A percentile compares a stretch with the other conserved stretches of the same genome.
Evolutionary conservation across 2,329 filamentous ascomycete genomes (phyloP).

Genomic region (Ophiostoma sp.): DNA sequence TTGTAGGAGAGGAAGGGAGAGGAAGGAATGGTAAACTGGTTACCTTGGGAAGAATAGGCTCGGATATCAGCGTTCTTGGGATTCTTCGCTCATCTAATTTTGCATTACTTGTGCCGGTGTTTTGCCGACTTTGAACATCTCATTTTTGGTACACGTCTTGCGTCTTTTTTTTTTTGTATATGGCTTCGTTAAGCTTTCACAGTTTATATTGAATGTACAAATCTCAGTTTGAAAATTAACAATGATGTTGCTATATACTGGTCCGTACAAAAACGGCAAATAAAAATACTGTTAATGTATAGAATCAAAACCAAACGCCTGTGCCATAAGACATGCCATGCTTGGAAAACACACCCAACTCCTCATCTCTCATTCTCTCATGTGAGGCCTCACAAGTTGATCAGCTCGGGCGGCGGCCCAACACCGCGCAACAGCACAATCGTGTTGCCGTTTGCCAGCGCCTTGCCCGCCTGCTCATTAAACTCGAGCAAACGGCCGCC

Average conservation of each 20-base stretch:
- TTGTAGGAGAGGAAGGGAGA: slow-evolving; percentile 33
- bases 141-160: not conserved
- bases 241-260: not conserved
- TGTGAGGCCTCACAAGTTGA: slow-evolving; percentile 49
- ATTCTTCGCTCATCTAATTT: slow-evolving; percentile 6
- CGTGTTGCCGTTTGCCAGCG: slow-evolving; percentile 79
- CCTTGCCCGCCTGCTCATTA: slow-evolving; percentile 75
- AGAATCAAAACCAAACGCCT: not conserved
- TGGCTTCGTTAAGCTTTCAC: not conserved
- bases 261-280: not conserved
- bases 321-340: not conserved
- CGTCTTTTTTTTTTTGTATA: not conserved
- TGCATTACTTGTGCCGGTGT: not conserved
- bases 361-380: not conserved
- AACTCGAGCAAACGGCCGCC: slow-evolving; percentile 85
- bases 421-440: slow-evolving; percentile 85
- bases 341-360: not conserved
- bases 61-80: not conserved
- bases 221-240: not conserved
- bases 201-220: slow-evolving; percentile 5
- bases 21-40: not conserved
- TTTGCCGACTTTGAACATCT: not conserved
- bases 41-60: not conserved
- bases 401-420: slow-evolving; percentile 73
- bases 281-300: not conserved